These are phyloP conservation scores for Metschnikowia cerradonensis DNA, from an alignment of 805 yeast genomes.

Conservation along the genomic window DNA sequence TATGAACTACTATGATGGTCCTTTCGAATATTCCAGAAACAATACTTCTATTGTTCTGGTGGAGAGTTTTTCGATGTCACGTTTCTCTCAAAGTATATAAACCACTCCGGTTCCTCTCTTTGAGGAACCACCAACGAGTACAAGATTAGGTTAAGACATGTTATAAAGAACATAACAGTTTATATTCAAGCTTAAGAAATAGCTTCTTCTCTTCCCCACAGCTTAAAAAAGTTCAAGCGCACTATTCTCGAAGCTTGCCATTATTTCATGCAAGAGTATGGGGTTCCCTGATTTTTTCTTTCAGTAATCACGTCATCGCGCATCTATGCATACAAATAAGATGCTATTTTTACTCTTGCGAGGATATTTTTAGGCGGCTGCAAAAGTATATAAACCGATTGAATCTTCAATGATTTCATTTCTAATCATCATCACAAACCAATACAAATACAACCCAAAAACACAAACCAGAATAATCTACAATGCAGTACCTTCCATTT, in stretches of 20 bases:
- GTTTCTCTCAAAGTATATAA: too few relatives aligned
- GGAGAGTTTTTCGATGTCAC: too few relatives aligned
- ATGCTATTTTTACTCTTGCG: background rate
- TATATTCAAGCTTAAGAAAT: too few relatives aligned
- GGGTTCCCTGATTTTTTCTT: background rate
- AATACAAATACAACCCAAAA: background rate
- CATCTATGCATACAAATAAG: background rate
- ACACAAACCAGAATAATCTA: background rate
- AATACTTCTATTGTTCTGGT: too few relatives aligned
- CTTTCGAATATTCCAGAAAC: too few relatives aligned
- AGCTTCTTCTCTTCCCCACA: too few relatives aligned
- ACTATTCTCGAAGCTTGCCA: background rate
- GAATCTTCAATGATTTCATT: background rate
- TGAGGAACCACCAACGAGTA: too few relatives aligned
- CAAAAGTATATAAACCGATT: background rate
- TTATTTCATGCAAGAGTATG: background rate
- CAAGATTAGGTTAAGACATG: too few relatives aligned
- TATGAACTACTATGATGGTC: too few relatives aligned
- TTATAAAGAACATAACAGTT: too few relatives aligned
- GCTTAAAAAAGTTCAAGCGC: too few relatives aligned
- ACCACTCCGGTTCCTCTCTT: too few relatives aligned
- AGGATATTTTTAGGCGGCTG: background rate
- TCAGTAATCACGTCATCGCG: background rate
- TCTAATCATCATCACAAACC: background rate
- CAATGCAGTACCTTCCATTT: background rate